These are phyloP conservation scores for Mesembryanthemum crystallinum DNA, from an alignment of 148 eudicot species.

Conservation along the genomic window DNA sequence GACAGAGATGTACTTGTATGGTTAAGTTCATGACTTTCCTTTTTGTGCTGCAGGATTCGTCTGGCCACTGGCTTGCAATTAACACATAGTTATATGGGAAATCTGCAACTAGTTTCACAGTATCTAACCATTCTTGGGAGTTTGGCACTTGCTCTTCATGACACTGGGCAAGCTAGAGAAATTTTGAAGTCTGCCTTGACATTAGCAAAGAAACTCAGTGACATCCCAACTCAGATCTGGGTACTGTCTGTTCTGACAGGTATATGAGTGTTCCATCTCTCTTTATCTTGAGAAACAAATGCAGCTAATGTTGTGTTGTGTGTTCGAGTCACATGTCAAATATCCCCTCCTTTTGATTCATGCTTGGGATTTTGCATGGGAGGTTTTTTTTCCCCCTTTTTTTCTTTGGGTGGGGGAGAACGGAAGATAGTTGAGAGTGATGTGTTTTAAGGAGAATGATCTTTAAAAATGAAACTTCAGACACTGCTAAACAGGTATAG, in stretches of 20 bases:
- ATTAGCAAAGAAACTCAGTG: conserved; percentile 85
- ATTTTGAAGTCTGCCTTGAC: conserved; percentile 92
- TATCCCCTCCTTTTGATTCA: not conserved
- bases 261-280: conserved; percentile 18
- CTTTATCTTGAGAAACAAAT: not conserved
- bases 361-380: not conserved
- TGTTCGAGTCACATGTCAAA: not conserved
- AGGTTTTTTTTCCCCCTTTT: not conserved
- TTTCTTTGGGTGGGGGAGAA: not conserved
- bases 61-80: conserved; percentile 91
- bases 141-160: conserved; percentile 93
- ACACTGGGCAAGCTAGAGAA: conserved; percentile 88
- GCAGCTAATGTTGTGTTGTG: no score
- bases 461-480: not conserved
- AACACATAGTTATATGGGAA: conserved; percentile 71
- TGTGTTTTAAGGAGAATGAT: not conserved
- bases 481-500: not conserved
- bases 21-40: conserved; percentile 11
- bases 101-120: conserved; percentile 96
- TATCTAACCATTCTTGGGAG: conserved; percentile 87
- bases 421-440: no score
- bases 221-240: conserved; percentile 92
- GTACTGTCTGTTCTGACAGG: conserved; percentile 81
- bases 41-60: conserved; percentile 56
- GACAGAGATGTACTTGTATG: conserved; percentile 7